Base-by-base conservation (phyloP, 1,139 yeast genomes). In the Candida labiduridarum region DNA sequence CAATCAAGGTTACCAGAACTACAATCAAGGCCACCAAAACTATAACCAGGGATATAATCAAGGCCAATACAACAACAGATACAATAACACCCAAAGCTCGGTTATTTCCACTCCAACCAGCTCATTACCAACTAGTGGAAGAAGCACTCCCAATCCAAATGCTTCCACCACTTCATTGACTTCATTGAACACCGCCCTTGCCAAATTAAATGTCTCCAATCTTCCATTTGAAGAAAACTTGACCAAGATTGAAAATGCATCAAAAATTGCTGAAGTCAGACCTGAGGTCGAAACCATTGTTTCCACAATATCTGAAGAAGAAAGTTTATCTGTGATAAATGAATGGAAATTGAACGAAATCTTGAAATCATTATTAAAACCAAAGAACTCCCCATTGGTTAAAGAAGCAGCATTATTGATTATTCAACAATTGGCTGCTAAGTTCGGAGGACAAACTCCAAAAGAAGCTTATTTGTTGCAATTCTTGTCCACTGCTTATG, bases 371-470 rank as follows among this genome's bases (percentile, higher is more conserved):
- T 75, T 92, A 50, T 65, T 82, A 48, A 90, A 88, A 65, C 82
- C 89, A 39, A 92, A 91, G 65, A 87, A 84, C 64, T 74, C 91
- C 4, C 74, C 90, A 9, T 67, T 89, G 50, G 80, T 87, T 41
- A 83, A 96, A 68, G 97, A 92, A 69, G 79, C 90, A 25, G 83
- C 89, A 3, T 74, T 86, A 69, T 63, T 89, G 46, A 70, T 89
- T 48, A 74, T 90, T 47, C 86, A 89, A 50, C 81, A 86, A 49
- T 74, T 91, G 58, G 86, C 89, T 44, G 76, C 83, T 58, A 79
- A 77, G 57, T 80, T 84, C 58, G 86, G 87, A 15, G 87, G 88
- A 41, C 77, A 79, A 55, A 74, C 89, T 44, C 95, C 89, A 52
- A 82, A 80, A 50, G 97, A 91, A 69, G 87, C 92, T 1, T 85